Percentiles rank a stretch among this genome's conserved stretches.
phyloP scores from a whole-genome alignment of 805 yeast genomes.

The Metschnikowia gruessii region DNA sequence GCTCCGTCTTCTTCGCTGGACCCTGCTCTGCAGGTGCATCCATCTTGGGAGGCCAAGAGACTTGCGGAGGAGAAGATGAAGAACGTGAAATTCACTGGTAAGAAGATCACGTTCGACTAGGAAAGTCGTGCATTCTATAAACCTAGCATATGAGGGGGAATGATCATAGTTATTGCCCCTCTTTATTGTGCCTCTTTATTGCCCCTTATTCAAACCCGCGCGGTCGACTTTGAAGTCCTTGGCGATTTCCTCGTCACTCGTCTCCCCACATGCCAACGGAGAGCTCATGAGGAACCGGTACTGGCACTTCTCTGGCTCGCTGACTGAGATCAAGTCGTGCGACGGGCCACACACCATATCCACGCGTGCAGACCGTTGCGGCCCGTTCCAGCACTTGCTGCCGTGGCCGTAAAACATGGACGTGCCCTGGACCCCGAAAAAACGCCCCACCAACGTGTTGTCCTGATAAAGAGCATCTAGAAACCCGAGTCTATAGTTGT shows the following conservation, averaged over 20 bases:
- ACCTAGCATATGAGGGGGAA: too few species aligned
- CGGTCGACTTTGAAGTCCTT: conserved; percentile 15
- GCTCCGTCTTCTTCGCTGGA: conserved; percentile 1
- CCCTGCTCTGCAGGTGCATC: conserved; percentile 52
- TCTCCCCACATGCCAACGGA: conserved; percentile 44
- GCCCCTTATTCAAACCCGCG: conserved; percentile 2
- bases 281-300: conserved; percentile 54
- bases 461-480: conserved; percentile 55
- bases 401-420: conserved; percentile 55
- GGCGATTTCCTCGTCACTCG: conserved; percentile 15
- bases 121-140: neutral
- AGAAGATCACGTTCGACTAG: conserved; percentile 72
- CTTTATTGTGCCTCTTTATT: too few species aligned
- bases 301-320: conserved; percentile 87
- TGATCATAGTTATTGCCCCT: too few species aligned
- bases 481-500: conserved; percentile 62
- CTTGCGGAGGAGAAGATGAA: conserved; percentile 63
- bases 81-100: conserved; percentile 74
- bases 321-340: conserved; percentile 56
- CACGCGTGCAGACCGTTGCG: conserved; percentile 67
- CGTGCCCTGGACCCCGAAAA: conserved; percentile 27
- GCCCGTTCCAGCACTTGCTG: conserved; percentile 93
- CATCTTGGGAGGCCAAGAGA: conserved; percentile 97
- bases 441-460: conserved; percentile 22
- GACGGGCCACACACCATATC: conserved; percentile 64